Evolutionary conservation across 257 asterid species (phyloP), one percentile per base, ranked within the genome.

Genomic region (Solanum lycopersicoides): DNA sequence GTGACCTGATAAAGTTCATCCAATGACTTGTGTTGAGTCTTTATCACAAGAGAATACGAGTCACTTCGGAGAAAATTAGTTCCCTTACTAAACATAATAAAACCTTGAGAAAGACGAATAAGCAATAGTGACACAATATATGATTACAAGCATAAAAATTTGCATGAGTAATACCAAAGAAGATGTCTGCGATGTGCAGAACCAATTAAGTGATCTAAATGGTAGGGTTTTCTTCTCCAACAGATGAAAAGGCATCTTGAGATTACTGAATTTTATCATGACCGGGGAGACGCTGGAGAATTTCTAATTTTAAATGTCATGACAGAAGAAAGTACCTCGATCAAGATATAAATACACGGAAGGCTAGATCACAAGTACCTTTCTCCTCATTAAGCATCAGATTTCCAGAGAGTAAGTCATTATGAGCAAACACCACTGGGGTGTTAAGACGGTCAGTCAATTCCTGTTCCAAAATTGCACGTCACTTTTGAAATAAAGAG

Each of bases 391-490:
- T 93, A 39, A 92, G 93, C 99, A 97, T 97, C 92, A 95, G 89
- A 88, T 97, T 97, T 89, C 99, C 99, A 73, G 98, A 95, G 85
- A 97, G 98, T 73, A 97, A 91, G 91, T 95, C 99, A 86, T 95
- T 95, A 91, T 95, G 99, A 66, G 95, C 92, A 91, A 35, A 97
- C 73, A 95, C 95, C 72, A 95, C 94, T 12, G 98, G 98, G 72
- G 98, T 92, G 77, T 91, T 86, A 60, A 97, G 92, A n/a, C 75
- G 92, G 86, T 92, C 95, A 84, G 98, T 93, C 93, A 95, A 88
- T 87, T 89, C 98, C 99, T 95, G 97, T 89, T 88, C 89, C 91
- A 87, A 21, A 88, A 39, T 56, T 56, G 86, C 77, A 88, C 47
- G 1, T 44, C 13, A 18, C 30, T 76, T 75, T 28, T 45, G 80